Evolutionary conservation across 345 rosid species (phyloP), one percentile per base, ranked within the genome.

Genomic region (Psidium friedrichsthalianum): DNA sequence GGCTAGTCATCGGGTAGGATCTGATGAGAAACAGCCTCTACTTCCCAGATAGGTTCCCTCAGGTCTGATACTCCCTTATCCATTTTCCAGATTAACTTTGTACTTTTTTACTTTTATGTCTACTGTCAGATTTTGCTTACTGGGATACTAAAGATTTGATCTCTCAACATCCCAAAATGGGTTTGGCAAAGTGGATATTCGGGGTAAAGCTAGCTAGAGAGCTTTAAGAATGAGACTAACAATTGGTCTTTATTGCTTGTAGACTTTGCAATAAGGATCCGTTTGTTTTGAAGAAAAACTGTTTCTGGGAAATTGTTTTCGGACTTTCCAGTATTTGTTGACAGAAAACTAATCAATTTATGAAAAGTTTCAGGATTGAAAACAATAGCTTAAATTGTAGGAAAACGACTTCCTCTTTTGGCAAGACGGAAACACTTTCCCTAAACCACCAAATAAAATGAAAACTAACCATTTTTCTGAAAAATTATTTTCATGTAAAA

Each of bases 21-120:
- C 76, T 7, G 87, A 89, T 84, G 90, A 89, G 83, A 87, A 57
- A 83, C 51, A 86, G 82, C 87, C 87, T 8, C 90, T 89, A 81
- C 90, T 87, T 83, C 89, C 90, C 22, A 42, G 88, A 80, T 89
- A 89, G 56, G 83, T 69, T 69, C 36, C 42, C 4, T 69, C 80
- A 69, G 80, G 80, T 69, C 80, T 36, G 47, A 36, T 64, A 7
- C 80, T 69, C 47, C 47, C 80, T 69, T 69, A 18, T 69, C 12
- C 80, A 36, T 69, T 69, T 64, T 69, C 47, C 80, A 69, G 22
- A 36, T 69, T 69, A 25, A 69, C 24, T 36, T 36, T 18, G 47
- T 69, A 69, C 25, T 69, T 69, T 47, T 36, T 10, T 51, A 51
- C 52, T 51, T 24, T 22, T 9, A 12, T 36, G 80, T 36, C 42